Conservation (phyloP, 495 filamentous ascomycete species). For the Tuber calosporum region DNA sequence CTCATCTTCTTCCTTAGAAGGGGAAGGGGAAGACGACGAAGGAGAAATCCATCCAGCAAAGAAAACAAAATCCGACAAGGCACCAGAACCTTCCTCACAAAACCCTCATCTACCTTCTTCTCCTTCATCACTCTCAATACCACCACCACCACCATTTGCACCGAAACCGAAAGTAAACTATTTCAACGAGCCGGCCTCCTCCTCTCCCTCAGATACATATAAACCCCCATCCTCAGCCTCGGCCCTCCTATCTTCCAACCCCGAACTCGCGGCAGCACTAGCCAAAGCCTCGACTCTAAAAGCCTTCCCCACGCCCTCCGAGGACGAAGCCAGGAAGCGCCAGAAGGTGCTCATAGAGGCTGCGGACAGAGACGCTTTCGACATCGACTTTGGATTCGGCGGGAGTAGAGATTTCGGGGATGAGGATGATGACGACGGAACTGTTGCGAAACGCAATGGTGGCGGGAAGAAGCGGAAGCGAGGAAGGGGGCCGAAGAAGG, state of each 20-base stretch:
- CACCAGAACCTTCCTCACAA: background rate
- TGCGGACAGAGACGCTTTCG: slow-evolving; percentile 74
- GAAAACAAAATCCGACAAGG: slow-evolving; percentile 15
- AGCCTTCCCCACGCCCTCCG: slow-evolving; percentile 46
- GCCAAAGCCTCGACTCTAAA: slow-evolving; percentile 73
- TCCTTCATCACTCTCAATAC: slow-evolving; percentile 44
- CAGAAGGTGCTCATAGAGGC: slow-evolving; percentile 68
- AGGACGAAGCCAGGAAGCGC: slow-evolving; percentile 53
- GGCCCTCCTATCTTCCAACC: slow-evolving; percentile 59
- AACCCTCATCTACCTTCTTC: background rate
- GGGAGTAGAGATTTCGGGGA: slow-evolving; percentile 54
- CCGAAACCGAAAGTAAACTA: slow-evolving; percentile 41
- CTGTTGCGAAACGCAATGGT: slow-evolving; percentile 20
- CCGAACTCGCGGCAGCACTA: slow-evolving; percentile 72
- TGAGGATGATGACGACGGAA: slow-evolving; percentile 40
- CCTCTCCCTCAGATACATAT: slow-evolving; percentile 15
- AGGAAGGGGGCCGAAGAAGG: slow-evolving; percentile 27
- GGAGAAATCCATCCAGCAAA: slow-evolving; percentile 32
- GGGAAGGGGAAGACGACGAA: slow-evolving; percentile 45
- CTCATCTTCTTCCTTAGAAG: slow-evolving; percentile 40
- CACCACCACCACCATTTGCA: slow-evolving; percentile 41
- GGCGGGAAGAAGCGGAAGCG: slow-evolving; percentile 29
- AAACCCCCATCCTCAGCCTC: slow-evolving; percentile 48
- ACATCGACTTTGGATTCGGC: slow-evolving; percentile 92
- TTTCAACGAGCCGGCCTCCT: slow-evolving; percentile 37